Evolutionary conservation across 1,284 basidiomycete genomes (phyloP), one percentile per base, ranked within the genome.

Genomic region (Boletus semigastroideus): DNA sequence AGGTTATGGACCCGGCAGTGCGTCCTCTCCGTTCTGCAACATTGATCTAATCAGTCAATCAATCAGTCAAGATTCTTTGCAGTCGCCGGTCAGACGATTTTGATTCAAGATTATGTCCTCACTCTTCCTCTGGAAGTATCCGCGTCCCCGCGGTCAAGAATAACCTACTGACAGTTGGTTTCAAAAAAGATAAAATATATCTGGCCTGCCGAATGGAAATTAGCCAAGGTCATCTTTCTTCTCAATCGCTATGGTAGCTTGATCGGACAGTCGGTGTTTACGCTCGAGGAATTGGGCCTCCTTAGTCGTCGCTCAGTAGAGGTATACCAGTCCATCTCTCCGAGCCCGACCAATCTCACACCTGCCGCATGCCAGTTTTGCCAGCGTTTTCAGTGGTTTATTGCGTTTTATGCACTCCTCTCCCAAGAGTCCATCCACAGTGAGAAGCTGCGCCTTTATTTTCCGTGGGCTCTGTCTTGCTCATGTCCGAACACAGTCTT

Each of bases 141-240:
- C 5, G 22, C 22, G 22, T 22, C 22, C 22, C 5, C 5, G 22
- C 5, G 22, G 22, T 22, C 22, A 22, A 22, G 22, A 22, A 22
- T 22, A 22, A 22, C 5, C 5, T 22, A 22, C 22, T 22, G 22
- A 22, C 3, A 22, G 22, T 22, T 22, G 22, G 22, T 22, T 22
- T 22, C 22, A 22, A 22, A 22, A n/a, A 34, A 55, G 52, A n/a
- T 60, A 13, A 20, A 40, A 7, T 55, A 57, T 46, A 53, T 60
- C 17, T 61, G 59, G 59, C 22, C 12, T 10, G 41, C 56, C 6
- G 51, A 56, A 20, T 51, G 59, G 56, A 38, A 47, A 16, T 6
- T 46, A 4, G 36, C 46, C 16, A 61, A 60, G 38, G 33, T 43
- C 13, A 7, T 46, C 11, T 60, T 61, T 37, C 36, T 46, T 43